These are phyloP conservation scores for slime mould (Dictyostelium discoideum) DNA, from an alignment of 78 protist genomes.

Conservation along the genomic window DNA sequence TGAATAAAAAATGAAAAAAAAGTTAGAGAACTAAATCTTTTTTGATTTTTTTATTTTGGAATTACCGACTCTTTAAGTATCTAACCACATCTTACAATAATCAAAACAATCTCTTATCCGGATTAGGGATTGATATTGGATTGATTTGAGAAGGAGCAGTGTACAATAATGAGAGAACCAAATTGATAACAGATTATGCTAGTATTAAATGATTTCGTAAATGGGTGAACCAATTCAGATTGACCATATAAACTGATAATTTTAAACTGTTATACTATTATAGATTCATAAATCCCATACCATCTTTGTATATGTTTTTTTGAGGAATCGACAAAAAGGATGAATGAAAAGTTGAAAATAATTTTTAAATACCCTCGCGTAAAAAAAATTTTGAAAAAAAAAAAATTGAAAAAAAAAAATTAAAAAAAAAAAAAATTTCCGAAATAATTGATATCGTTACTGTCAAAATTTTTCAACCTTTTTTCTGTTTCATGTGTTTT, in stretches of 20 bases:
- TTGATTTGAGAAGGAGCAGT: too few relatives aligned
- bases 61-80: background rate
- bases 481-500: too few relatives aligned
- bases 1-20: slow-evolving; percentile 10
- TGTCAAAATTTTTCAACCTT: too few relatives aligned
- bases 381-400: background rate
- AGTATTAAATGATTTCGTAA: background rate
- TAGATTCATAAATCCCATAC: slow-evolving; percentile 1
- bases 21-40: background rate
- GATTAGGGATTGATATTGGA: background rate
- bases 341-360: background rate
- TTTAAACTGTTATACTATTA: background rate
- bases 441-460: too few relatives aligned
- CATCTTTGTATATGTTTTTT: slow-evolving; percentile 3
- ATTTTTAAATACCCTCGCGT: background rate
- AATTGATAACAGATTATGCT: slow-evolving; percentile 7
- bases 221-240: background rate
- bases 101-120: background rate
- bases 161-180: background rate
- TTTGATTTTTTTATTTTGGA: slow-evolving; percentile 9
- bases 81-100: background rate
- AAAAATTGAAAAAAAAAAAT: background rate
- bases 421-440: too few relatives aligned
- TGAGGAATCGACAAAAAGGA: slow-evolving; percentile 15
- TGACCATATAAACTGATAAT: background rate